Base-by-base conservation (phyloP, 495 filamentous ascomycete species). In the Oleoguttula mirabilis region DNA sequence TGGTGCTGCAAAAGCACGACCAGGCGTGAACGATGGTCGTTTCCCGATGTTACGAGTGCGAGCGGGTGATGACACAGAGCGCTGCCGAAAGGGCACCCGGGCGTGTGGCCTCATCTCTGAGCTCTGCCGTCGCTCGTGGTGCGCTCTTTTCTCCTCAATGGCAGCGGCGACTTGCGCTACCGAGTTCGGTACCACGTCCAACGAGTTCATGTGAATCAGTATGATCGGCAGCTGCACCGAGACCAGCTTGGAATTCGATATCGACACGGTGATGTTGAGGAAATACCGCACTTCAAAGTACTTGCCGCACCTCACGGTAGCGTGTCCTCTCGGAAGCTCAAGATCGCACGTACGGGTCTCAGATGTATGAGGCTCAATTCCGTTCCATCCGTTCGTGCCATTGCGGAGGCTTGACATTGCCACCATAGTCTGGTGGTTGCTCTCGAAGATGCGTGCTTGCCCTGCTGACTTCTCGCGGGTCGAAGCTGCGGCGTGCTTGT, bases 151-250 rank as follows among this genome's bases (percentile, higher is more conserved):
- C 39, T 67, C 66, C 42, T 71, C 67, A 38, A 76, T 70, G n/a
- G 72, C 65, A 4, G 65, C 63, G 16, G 72, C 65, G 7, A 76
- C 72, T 57, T 73, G 71, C 3, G 65, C 60, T 7, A 76, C 59
- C n/a, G 69, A 66, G 42, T 76, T 76, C 3, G 73, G 70, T 20
- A 72, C 65, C n/a, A 76, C 70, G 36, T 76, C 73, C 39, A 75
- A 66, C 20, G 73, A 72, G 52, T 74, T 75, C 59, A 73, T 75
- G 55, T 74, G 69, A 30, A 75, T 66, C 32, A 75, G 64, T 1
- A 66, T 70, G 35, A 75, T 63, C 11, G 71, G 69, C 15, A 76
- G 54, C 48, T 75, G 73, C 10, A 75, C 63, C 22, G 60, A 60
- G 36, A 75, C 58, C 15, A 63, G 55, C 45, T 66, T 73, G 39